These are phyloP conservation scores for Nigrospora osmanthi DNA, from an alignment of 2,329 filamentous ascomycete species.

Conservation along the genomic window DNA sequence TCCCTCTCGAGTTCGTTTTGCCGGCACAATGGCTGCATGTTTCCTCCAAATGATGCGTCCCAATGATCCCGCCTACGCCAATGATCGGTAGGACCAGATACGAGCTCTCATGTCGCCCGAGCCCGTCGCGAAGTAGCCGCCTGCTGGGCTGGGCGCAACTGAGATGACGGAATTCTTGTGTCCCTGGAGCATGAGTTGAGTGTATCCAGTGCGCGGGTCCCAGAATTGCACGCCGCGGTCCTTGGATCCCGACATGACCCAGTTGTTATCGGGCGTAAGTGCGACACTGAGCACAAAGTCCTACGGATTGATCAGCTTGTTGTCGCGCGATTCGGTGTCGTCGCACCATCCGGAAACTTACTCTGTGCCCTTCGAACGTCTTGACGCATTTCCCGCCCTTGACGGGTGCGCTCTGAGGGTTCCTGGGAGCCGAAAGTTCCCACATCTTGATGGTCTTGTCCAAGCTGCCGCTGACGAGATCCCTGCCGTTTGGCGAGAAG, in stretches of 20 bases:
- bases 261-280: conserved; percentile 84
- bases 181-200: conserved; percentile 96
- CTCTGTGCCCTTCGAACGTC: conserved; percentile 95
- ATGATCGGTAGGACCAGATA: conserved; percentile 78
- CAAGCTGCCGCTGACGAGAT: conserved; percentile 87
- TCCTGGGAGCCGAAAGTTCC: conserved; percentile 73
- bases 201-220: conserved; percentile 88
- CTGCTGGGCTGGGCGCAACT: conserved; percentile 85
- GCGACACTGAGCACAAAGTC: conserved; percentile 97
- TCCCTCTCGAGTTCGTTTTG: too few relatives aligned
- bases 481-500: conserved; percentile 87
- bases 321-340: not conserved
- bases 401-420: conserved; percentile 56
- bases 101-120: conserved; percentile 96
- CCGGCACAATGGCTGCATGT: too few relatives aligned
- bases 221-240: conserved; percentile 97
- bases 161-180: conserved; percentile 99
- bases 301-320: conserved; percentile 29
- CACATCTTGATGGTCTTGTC: conserved; percentile 99
- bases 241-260: conserved; percentile 97
- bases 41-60: too few relatives aligned
- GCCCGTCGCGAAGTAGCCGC: conserved; percentile 86
- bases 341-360: conserved; percentile 32
- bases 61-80: too few relatives aligned
- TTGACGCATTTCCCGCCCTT: conserved; percentile 91